Base-by-base conservation (phyloP, 1,139 yeast genomes). In the Blastobotrys capitulatus region DNA sequence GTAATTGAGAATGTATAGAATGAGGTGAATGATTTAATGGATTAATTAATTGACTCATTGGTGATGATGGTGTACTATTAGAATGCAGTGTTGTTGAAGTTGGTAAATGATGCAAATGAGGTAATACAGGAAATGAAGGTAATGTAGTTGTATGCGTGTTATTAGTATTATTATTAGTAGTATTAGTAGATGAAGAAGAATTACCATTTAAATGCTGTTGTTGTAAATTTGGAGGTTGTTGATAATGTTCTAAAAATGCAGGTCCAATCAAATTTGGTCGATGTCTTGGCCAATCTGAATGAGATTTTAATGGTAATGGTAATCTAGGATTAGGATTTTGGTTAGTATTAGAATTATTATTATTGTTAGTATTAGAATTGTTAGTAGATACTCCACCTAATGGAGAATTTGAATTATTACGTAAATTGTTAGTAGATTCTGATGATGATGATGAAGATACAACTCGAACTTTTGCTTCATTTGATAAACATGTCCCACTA, bases 401-500 rank as follows among this genome's bases (percentile, higher is more conserved):
- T 6, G 37, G 37, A 15, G 37, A 16, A 7, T 9, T n/a, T 6
- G 37, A 6, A n/a, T 9, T n/a, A 9, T 22, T 7, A 22, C 25
- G 25, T 5, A 5, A 5, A 22, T 22, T 22, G 25, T 22, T 22
- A 22, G 25, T 22, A 22, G 7, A 5, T 22, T 22, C 25, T 10
- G 40, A 20, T 20, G 8, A 7, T 6, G 5, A 6, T 5, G 20
- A 6, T 9, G 32, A 12, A 13, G 5, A 4, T 20, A 37, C 18
- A 10, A 37, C 27, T 26, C 40, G 40, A n/a, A 37, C 40, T 37
- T 37, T 37, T 8, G 40, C 6, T 15, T 42, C 44, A 20, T 34
- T 45, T n/a, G 49, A 16, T 5, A 59, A 54, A 46, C 70, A 66
- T 5, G 63, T 64, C 8, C 63, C 62, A 15, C 69, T 58, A 25